phyloP scores from a whole-genome alignment of 148 eudicot species.

The Spergularia bocconei region DNA sequence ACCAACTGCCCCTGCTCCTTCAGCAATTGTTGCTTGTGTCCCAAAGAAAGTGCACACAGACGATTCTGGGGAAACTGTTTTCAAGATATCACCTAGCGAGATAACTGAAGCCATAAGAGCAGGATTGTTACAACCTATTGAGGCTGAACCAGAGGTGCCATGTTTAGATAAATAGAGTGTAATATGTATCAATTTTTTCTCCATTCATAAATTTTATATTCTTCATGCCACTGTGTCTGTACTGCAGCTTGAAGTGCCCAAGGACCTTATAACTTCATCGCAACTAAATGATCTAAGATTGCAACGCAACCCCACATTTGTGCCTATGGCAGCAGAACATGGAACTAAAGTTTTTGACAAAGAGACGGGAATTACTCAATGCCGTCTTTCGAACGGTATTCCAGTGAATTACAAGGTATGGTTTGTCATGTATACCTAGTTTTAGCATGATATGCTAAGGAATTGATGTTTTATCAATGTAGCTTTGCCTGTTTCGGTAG shows the following conservation, averaged over 20 bases:
- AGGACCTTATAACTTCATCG: constrained; percentile 60
- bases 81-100: constrained; percentile 72
- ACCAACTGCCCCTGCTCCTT: constrained; percentile 92
- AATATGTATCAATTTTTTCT: background rate
- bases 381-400: constrained; percentile 90
- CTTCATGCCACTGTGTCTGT: constrained; percentile 16
- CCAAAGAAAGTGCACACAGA: constrained; percentile 80
- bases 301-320: constrained; percentile 57
- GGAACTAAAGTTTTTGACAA: constrained; percentile 52
- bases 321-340: constrained; percentile 45
- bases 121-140: constrained; percentile 87
- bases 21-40: constrained; percentile 98
- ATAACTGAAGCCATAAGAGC: constrained; percentile 73
- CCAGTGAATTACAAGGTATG: constrained; percentile 92
- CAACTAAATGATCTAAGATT: constrained; percentile 61
- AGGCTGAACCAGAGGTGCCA: constrained; percentile 92
- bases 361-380: constrained; percentile 84
- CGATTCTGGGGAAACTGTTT: constrained; percentile 72
- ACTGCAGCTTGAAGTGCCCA: constrained; percentile 98
- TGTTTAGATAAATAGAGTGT: constrained; percentile 12
- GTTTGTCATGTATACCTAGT: background rate
- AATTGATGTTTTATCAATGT: background rate
- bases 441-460: constrained; percentile 6
- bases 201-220: background rate
- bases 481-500: background rate